A percentile compares a stretch with the other conserved stretches of the same genome.
phyloP scores from a whole-genome alignment of 2,329 filamentous ascomycete genomes.

The Penicillium sp. region DNA sequence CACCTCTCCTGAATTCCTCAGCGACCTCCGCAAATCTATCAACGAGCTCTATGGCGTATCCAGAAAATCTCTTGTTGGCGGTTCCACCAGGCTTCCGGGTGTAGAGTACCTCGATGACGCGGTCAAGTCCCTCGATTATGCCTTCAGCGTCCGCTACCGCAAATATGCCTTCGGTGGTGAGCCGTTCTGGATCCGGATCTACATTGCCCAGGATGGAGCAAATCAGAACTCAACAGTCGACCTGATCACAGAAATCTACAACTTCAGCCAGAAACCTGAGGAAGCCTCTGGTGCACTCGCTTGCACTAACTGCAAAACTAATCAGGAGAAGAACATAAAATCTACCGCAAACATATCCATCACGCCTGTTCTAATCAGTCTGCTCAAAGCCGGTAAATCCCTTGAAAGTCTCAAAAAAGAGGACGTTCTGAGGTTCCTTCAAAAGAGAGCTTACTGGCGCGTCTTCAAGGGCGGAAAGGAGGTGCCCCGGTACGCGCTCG shows the following conservation, averaged over 20 bases:
- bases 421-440: neutral
- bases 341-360: constrained; percentile 1
- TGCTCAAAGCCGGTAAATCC: neutral
- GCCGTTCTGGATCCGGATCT: constrained; percentile 3
- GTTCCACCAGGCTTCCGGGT: neutral
- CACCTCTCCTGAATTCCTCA: neutral
- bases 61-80: neutral
- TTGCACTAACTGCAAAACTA: constrained; percentile 1
- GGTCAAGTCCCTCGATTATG: constrained; percentile 2
- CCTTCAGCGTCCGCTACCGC: constrained; percentile 1
- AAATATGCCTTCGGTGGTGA: constrained; percentile 1
- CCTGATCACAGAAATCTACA: neutral
- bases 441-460: neutral
- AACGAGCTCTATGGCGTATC: constrained; percentile 1
- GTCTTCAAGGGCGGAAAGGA: neutral
- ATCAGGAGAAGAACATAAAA: neutral
- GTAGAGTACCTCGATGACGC: constrained; percentile 1
- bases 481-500: neutral
- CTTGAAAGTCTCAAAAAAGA: neutral
- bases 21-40: neutral
- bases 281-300: neutral
- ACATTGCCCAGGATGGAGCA: neutral
- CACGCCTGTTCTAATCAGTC: neutral
- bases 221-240: neutral
- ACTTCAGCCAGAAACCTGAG: constrained; percentile 1